Conservation (phyloP, 2,329 filamentous ascomycete genomes). For the Aspergillus hiratsukae region DNA sequence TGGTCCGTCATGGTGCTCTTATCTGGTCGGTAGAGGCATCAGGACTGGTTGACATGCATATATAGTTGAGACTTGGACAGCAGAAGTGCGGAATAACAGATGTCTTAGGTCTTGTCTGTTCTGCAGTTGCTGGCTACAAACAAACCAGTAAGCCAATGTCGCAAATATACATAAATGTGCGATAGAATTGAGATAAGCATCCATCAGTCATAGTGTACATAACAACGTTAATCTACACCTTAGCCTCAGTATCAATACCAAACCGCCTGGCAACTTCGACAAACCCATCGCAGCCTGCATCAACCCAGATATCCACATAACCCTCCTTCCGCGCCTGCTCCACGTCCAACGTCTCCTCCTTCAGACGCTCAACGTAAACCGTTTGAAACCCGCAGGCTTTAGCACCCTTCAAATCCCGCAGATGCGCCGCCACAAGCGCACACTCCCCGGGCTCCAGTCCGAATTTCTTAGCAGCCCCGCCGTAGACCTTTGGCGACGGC, state of each 20-base stretch:
- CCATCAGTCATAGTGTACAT: too few relatives aligned
- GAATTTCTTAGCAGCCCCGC: constrained; percentile 60
- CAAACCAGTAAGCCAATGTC: neutral
- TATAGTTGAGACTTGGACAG: neutral
- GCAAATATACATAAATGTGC: neutral
- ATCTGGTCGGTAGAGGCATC: too few relatives aligned
- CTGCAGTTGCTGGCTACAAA: neutral
- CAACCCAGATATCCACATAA: constrained; percentile 64
- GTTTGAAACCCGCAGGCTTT: constrained; percentile 61
- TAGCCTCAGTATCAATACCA: constrained; percentile 23
- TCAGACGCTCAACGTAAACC: constrained; percentile 65
- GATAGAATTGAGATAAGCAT: neutral
- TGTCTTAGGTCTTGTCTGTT: too few relatives aligned
- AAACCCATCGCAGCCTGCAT: constrained; percentile 48
- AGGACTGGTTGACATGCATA: too few relatives aligned
- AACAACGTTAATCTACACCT: neutral
- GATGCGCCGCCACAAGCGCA: constrained; percentile 73
- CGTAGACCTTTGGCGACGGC: constrained; percentile 63
- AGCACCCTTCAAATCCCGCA: constrained; percentile 64
- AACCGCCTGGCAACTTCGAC: constrained; percentile 50
- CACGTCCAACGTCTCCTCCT: constrained; percentile 61
- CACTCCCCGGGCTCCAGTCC: constrained; percentile 57
- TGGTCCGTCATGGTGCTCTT: constrained; percentile 7
- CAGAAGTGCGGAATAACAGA: too few relatives aligned
- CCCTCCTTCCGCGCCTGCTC: constrained; percentile 50